Evolutionary conservation across 148 eudicot genomes (phyloP).

Genomic region (Rhododendron ovatum): DNA sequence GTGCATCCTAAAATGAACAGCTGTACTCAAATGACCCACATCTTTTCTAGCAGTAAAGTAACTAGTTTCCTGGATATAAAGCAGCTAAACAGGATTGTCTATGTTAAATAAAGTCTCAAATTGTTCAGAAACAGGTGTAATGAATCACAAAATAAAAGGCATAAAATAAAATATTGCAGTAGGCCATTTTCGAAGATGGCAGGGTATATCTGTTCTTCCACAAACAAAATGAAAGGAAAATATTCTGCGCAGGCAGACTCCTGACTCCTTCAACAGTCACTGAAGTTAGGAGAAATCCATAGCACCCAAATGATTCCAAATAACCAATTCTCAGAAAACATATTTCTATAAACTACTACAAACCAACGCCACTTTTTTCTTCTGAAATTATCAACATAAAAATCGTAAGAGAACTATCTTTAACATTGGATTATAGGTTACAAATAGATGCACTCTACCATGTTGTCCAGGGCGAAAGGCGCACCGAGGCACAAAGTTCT

Average conservation of each 20-base stretch:
- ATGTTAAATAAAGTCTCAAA: neutral
- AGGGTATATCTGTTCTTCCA: neutral
- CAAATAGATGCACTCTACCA: too few species aligned
- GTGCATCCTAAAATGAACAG: neutral
- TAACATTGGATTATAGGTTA: neutral
- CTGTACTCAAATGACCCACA: neutral
- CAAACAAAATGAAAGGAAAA: neutral
- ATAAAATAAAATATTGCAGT: neutral
- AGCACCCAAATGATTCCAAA: neutral
- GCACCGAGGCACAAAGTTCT: too few species aligned
- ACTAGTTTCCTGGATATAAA: neutral
- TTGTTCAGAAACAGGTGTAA: neutral
- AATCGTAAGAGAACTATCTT: neutral
- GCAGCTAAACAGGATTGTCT: neutral
- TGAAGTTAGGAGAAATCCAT: neutral
- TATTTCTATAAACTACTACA: too few species aligned
- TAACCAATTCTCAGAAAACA: too few species aligned
- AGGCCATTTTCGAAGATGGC: neutral
- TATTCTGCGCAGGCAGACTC: neutral
- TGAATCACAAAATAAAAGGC: neutral
- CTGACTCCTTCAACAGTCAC: neutral
- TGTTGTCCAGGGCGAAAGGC: too few species aligned
- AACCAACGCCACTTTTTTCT: neutral
- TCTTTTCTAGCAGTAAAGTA: neutral
- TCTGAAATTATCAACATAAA: neutral